A percentile compares a stretch with the other conserved stretches of the same genome.
phyloP scores from a whole-genome alignment of 164 flowering plant species.

The Taxillus chinensis region DNA sequence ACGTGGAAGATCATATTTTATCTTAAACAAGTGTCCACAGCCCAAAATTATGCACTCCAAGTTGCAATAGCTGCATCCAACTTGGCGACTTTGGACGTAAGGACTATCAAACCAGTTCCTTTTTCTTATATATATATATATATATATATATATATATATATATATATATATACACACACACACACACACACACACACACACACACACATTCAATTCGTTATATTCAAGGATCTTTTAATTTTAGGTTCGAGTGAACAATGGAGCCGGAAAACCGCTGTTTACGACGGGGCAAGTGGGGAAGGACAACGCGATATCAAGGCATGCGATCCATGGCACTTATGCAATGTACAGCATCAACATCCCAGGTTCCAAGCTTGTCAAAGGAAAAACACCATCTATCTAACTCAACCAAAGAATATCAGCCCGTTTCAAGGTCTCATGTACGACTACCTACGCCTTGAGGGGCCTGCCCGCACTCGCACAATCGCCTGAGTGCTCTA shows the following conservation, averaged over 20 bases:
- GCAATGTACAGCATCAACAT: neutral
- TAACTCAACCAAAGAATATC: neutral
- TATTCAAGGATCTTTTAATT: neutral
- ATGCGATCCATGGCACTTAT: neutral
- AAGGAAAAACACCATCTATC: neutral
- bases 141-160: too few relatives aligned
- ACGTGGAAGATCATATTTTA: constrained; percentile 16
- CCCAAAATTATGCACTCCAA: constrained; percentile 5
- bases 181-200: too few relatives aligned
- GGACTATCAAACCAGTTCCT: neutral
- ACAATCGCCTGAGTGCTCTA: too few relatives aligned
- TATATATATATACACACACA: too few relatives aligned
- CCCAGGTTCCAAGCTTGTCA: neutral
- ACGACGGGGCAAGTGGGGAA: neutral
- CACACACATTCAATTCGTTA: neutral
- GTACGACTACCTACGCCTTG: neutral
- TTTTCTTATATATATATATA: neutral
- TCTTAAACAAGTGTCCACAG: neutral
- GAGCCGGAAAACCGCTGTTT: neutral
- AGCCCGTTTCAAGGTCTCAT: neutral
- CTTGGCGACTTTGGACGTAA: constrained; percentile 7
- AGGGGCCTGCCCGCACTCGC: neutral
- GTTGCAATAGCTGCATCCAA: constrained; percentile 17
- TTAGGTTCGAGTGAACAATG: neutral
- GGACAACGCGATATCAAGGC: constrained; percentile 1